Percentiles rank a stretch among this genome's conserved stretches.
phyloP scores from a whole-genome alignment of 1,284 basidiomycete species.

The Caloboletus inedulis region DNA sequence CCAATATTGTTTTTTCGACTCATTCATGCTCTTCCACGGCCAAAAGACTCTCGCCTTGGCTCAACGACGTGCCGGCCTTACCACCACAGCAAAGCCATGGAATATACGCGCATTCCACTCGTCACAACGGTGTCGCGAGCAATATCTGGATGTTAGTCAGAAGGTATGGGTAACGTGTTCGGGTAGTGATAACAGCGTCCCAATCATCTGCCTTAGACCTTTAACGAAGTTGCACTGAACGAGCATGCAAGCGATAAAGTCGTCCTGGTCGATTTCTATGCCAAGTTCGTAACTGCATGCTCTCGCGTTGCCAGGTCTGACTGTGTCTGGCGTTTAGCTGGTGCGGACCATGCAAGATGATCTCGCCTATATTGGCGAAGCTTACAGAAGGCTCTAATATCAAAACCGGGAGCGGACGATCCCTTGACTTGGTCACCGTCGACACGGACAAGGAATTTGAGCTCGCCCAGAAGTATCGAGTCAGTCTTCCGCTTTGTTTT shows the following conservation, averaged over 20 bases:
- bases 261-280: slow-evolving; percentile 73
- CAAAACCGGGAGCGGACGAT: slow-evolving; percentile 51
- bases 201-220: slow-evolving; percentile 40
- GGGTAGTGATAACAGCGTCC: not conserved
- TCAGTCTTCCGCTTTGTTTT: slow-evolving; percentile 25
- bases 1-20: not conserved
- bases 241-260: slow-evolving; percentile 45
- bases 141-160: slow-evolving; percentile 35
- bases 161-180: slow-evolving; percentile 26
- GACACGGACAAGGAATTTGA: slow-evolving; percentile 55
- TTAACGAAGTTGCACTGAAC: slow-evolving; percentile 42
- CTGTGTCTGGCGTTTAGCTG: slow-evolving; percentile 45
- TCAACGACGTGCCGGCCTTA: slow-evolving; percentile 8
- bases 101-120: slow-evolving; percentile 21
- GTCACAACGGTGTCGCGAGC: slow-evolving; percentile 28
- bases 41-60: slow-evolving; percentile 8
- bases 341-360: slow-evolving; percentile 68
- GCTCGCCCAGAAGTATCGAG: slow-evolving; percentile 51
- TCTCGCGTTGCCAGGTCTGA: slow-evolving; percentile 4
- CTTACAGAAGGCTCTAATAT: slow-evolving; percentile 43
- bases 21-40: slow-evolving; percentile 16
- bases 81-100: slow-evolving; percentile 7
- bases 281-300: slow-evolving; percentile 51
- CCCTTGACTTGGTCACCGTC: slow-evolving; percentile 67
- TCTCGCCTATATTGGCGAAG: slow-evolving; percentile 63